Base-by-base conservation (phyloP, 257 asterid genomes). In the Nicotiana undulata region DNA sequence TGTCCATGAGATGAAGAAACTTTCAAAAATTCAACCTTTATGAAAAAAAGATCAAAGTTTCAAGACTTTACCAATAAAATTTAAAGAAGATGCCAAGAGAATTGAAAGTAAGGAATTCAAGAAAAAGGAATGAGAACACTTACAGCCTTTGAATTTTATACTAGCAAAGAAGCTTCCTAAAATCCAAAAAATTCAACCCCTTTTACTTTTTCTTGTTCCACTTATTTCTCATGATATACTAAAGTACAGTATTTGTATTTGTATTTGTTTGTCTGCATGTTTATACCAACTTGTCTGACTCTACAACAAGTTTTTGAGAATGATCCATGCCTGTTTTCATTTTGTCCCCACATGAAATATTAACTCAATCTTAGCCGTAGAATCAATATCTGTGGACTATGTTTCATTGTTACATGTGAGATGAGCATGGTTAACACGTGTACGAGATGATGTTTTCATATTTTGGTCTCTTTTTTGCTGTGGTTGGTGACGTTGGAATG, bases 41-140 rank as follows among this genome's bases (percentile, higher is more conserved):
- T 80, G 85, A 80, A 74, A 67, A 82, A 74, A 67, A 61, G 79
- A 79, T 37, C 60, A 80, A 86, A 86, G 83, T 86, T 85, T 76
- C 61, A 86, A 80, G 83, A 84, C n/a, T 5, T 78, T 75, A 56
- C 49, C 49, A 40, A 40, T 40, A 40, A 40, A 9, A 40, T 9
- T 40, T 40, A 40, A 40, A 40, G 3, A 40, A 9, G 49, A 40
- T 9, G 49, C 12, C 49, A 65, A 83, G 51, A 67, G 75, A 75
- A 72, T 67, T 31, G 79, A 85, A 86, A 85, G 79, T 68, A 78
- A 79, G 81, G 83, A 83, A 79, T 55, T 63, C 32, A 9, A 83
- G 70, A 82, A 83, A 82, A 81, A 37, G 40, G 78, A 56, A 65
- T 28, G 81, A 18, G 76, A 85, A 83, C 80, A 53, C 84, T 81